phyloP scores from a whole-genome alignment of 225 moss, liverwort and hornwort genomes.

The Antitrichia curtipendula region DNA sequence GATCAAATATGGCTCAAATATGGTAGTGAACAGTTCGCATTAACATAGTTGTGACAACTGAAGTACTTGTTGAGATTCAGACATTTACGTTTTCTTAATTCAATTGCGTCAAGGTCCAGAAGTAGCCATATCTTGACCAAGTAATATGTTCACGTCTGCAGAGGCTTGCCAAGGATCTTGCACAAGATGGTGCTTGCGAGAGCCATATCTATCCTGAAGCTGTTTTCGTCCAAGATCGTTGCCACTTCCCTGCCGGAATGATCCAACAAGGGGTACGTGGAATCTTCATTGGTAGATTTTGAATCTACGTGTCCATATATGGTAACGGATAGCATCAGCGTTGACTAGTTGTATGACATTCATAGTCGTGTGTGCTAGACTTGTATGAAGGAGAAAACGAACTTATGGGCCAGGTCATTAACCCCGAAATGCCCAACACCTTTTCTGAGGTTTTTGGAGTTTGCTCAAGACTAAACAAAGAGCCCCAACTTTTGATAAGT shows the following conservation, averaged over 20 bases:
- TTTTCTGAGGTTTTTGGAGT: background rate
- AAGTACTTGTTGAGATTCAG: background rate
- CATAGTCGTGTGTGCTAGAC: background rate
- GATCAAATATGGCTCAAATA: background rate
- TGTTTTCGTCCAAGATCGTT: constrained; percentile 64
- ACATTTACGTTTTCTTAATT: background rate
- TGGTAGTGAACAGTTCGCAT: background rate
- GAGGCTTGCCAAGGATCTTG: constrained; percentile 50
- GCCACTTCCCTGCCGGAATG: constrained; percentile 64
- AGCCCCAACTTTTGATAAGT: background rate
- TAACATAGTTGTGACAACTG: background rate
- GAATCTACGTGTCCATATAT: background rate
- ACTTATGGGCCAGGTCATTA: background rate
- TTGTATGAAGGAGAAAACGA: background rate
- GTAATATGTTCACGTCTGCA: background rate
- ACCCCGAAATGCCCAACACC: background rate
- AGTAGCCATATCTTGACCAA: background rate
- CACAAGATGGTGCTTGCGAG: constrained; percentile 64
- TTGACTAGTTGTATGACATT: background rate
- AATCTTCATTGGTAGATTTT: background rate
- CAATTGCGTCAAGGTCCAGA: background rate
- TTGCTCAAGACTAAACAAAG: background rate
- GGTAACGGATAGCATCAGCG: background rate
- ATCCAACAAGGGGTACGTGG: constrained; percentile 66
- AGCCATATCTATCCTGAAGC: constrained; percentile 79